Evolutionary conservation across 2,329 filamentous ascomycete species (phyloP).

Genomic region (Dryadomyces sulphureus): DNA sequence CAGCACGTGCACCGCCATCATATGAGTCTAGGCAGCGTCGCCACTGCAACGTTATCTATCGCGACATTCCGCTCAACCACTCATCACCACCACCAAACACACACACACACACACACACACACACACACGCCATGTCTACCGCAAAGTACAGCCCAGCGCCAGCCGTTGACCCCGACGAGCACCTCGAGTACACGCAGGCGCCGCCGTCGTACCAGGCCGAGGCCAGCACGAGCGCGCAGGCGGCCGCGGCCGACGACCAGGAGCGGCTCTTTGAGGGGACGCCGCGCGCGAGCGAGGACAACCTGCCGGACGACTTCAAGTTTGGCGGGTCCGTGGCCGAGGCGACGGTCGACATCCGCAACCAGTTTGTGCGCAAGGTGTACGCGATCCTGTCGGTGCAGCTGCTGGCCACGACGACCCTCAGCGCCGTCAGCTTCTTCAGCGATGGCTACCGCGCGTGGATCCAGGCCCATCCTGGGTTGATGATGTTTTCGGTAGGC

Average conservation of each 20-base stretch:
- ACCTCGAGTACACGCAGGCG: slow-evolving; percentile 50
- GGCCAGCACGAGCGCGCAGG: slow-evolving; percentile 33
- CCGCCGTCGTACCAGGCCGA: slow-evolving; percentile 62
- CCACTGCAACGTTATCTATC: no score
- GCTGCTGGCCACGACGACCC: slow-evolving; percentile 65
- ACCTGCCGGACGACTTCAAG: slow-evolving; percentile 97
- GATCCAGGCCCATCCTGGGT: slow-evolving; percentile 71
- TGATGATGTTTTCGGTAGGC: slow-evolving; percentile 70
- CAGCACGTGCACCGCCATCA: no score
- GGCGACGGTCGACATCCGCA: slow-evolving; percentile 86
- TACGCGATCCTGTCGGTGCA: slow-evolving; percentile 97
- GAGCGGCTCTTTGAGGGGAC: slow-evolving; percentile 47
- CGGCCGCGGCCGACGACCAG: slow-evolving; percentile 36
- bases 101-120: no score
- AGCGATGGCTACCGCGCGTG: slow-evolving; percentile 64
- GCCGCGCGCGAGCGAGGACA: slow-evolving; percentile 71
- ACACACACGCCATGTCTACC: no score
- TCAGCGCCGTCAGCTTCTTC: slow-evolving; percentile 79
- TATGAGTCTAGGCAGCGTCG: no score
- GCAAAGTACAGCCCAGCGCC: slow-evolving; percentile 74
- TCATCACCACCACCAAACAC: no score
- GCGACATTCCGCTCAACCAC: no score
- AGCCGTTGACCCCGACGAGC: slow-evolving; percentile 72
- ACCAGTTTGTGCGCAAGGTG: slow-evolving; percentile 94
- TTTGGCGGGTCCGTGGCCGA: slow-evolving; percentile 90